Evolutionary conservation across 106 monocot species (phyloP), one percentile per base, ranked within the genome.

Genomic region (Amphibolis antarctica): DNA sequence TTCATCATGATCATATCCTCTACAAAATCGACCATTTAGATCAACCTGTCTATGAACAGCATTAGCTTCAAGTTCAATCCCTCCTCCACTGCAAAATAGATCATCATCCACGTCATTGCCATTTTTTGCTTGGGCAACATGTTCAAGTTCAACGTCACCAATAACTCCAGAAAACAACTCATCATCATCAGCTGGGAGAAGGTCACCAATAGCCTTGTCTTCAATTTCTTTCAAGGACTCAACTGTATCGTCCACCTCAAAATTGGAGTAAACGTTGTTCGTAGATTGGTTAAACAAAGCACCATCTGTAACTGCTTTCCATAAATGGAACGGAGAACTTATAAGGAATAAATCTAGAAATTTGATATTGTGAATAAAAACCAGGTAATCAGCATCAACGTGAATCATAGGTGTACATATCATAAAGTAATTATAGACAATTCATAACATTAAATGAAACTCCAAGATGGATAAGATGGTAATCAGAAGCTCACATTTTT

Each of bases 131-230:
- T 25, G 62, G 43, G 63, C 43, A 68, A 59, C 18, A 63, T 48
- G 70, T 3, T 74, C 76, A 31, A 28, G 5, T 15, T 18, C 59
- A 18, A 30, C 20, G 1, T 11, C 55, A 64, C 81, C 77, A 60
- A 74, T 56, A 60, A 80, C 75, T 46, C 82, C 89, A 67, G 85
- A 76, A 13, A 89, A 26, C 42, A 92, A 68, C 57, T 92, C 92
- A 66, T 92, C 92, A 62, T 92, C 92, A 46, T 84, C n/a, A n/a
- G n/a, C 86, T 53, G 92, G 92, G 55, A 92, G 81, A 7, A 92
- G 84, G 51, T 92, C 72, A 43, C 92, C 84, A 30, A 92, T 92
- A 11, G 79, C 82, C 30, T 77, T 81, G 10, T 76, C 83, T 78
- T 87, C 92, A 49, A 87, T 81, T 66, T 92, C 92, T 73, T 92